Evolutionary conservation across 1,284 basidiomycete genomes (phyloP).

Genomic region (Boletus semigastroideus): DNA sequence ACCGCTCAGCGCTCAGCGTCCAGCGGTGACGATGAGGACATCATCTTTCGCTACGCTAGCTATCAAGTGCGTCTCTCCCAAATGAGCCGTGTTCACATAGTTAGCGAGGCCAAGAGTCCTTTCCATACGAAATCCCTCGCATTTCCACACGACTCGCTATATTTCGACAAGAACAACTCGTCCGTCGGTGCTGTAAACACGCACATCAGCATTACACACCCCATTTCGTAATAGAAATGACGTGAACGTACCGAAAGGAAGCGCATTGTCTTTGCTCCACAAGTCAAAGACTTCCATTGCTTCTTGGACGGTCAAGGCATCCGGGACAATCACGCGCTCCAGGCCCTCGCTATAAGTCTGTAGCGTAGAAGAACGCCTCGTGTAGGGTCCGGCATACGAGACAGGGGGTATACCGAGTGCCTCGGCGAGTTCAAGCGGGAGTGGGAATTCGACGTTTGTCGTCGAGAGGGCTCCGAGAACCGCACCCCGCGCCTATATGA

Average conservation of each 20-base stretch:
- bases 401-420: slow-evolving; percentile 44
- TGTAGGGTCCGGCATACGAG: slow-evolving; percentile 46
- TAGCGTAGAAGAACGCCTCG: slow-evolving; percentile 45
- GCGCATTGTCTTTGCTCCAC: slow-evolving; percentile 56
- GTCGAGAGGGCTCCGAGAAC: slow-evolving; percentile 65
- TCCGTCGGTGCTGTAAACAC: slow-evolving; percentile 47
- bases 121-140: slow-evolving; percentile 74
- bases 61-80: neutral
- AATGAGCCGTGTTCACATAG: slow-evolving; percentile 15
- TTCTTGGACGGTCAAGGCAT: slow-evolving; percentile 56
- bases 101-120: slow-evolving; percentile 53
- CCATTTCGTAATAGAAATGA: neutral
- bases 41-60: neutral
- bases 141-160: slow-evolving; percentile 71
- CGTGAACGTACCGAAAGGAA: slow-evolving; percentile 23
- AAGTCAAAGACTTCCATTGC: slow-evolving; percentile 68
- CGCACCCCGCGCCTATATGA: slow-evolving; percentile 55
- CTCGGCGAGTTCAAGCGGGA: slow-evolving; percentile 60
- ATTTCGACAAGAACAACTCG: slow-evolving; percentile 70
- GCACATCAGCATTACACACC: neutral
- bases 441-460: slow-evolving; percentile 51
- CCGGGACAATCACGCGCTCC: slow-evolving; percentile 54
- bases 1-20: too few relatives aligned
- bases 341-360: slow-evolving; percentile 56
- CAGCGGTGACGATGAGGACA: too few relatives aligned